Evolutionary conservation across 2,329 filamentous ascomycete species (phyloP), one percentile per base, ranked within the genome.

Genomic region (Emmonsia crescens): DNA sequence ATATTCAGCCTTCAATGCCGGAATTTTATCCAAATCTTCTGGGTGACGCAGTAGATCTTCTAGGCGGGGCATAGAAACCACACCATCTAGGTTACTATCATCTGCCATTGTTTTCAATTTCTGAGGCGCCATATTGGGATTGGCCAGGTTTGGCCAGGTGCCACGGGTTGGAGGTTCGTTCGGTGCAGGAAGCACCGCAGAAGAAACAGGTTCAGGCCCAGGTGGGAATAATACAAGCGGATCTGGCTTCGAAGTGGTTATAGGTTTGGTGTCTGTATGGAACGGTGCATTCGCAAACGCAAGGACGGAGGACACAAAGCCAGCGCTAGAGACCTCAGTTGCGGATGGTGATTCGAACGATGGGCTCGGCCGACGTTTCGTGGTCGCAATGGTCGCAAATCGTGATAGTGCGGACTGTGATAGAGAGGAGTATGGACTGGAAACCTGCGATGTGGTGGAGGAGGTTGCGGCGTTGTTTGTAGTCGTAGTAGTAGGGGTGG

Each of bases 11-110:
- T 95, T 96, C 72, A 99, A 82, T 55, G 86, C 86, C 59, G 87
- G 81, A 71, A 99, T 93, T 81, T 96, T 97, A 79, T 99, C 94
- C 68, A 99, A 86, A 77, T 99, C 94, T 73, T 99, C 94, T 2
- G 94, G 91, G 72, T 96, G 91, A 71, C 91, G 90, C 68, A 99
- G 86, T 64, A 97, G 85, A 80, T 97, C 93, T 67, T 91, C 85
- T 74, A 99, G 86, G 80, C 92, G 92, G 10, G 76, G 77, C 74
- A 89, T 85, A 55, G 84, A 83, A 65, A 81, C 77, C 62, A 78
- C 79, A 84, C 88, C 85, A 83, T 89, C 72, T 29, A 72, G 62
- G 44, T 72, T 72, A 61, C 66, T 66, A 29, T 69, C 67, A 65
- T 70, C 70, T 36, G 74, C 71, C 74, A 78, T 78, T 38, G 57